phyloP scores from a whole-genome alignment of 2,329 filamentous ascomycete genomes.

The Aspergillus sp. region DNA sequence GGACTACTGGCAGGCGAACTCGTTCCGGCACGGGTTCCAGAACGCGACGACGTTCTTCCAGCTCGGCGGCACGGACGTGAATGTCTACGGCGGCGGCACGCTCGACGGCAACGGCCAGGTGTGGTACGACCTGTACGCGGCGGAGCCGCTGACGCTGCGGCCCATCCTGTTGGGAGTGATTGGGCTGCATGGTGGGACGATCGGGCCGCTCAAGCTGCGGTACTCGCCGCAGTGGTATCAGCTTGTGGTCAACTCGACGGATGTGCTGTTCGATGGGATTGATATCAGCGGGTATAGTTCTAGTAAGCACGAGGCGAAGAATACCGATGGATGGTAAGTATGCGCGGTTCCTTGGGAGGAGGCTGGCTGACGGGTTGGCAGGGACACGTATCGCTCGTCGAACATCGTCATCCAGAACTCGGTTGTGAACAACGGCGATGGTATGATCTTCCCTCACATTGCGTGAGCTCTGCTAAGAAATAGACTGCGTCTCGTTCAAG shows the following conservation, averaged over 20 bases:
- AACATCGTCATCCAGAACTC: constrained; percentile 68
- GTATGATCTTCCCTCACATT: constrained; percentile 27
- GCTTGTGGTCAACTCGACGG: constrained; percentile 63
- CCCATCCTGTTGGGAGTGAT: constrained; percentile 60
- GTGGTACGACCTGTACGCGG: constrained; percentile 64
- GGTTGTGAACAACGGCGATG: constrained; percentile 63
- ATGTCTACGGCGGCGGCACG: constrained; percentile 65
- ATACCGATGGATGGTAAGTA: constrained; percentile 59
- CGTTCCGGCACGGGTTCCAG: constrained; percentile 65
- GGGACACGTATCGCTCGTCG: constrained; percentile 53
- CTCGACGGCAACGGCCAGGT: constrained; percentile 64
- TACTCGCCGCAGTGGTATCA: constrained; percentile 65
- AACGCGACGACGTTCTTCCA: constrained; percentile 68
- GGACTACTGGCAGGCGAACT: constrained; percentile 65
- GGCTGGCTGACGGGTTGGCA: constrained; percentile 5
- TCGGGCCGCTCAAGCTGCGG: constrained; percentile 60
- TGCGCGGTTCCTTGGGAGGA: too few species aligned
- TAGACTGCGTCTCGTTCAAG: constrained; percentile 72
- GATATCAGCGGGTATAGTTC: constrained; percentile 56
- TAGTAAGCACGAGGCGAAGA: constrained; percentile 59
- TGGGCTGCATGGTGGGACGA: constrained; percentile 56
- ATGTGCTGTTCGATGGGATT: constrained; percentile 64
- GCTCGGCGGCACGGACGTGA: constrained; percentile 64
- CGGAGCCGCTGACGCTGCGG: constrained; percentile 56
- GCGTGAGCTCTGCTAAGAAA: neutral